Conservation (phyloP, 2,329 filamentous ascomycete genomes). For the Epichloe uncinata region DNA sequence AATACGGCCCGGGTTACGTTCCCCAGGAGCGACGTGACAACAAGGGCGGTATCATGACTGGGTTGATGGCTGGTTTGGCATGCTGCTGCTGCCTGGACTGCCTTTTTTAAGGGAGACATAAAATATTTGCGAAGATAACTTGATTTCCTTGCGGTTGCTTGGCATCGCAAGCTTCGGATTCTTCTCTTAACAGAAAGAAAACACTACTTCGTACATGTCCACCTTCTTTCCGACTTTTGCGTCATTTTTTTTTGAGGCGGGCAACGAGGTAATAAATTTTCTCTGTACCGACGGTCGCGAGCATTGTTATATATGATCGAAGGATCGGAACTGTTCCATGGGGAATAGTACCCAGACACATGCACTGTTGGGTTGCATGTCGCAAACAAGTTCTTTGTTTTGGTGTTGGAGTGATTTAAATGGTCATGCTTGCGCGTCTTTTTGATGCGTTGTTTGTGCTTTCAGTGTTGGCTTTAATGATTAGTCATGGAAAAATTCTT, state of each 20-base stretch:
- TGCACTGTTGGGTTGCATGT: background rate
- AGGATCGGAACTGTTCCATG: background rate
- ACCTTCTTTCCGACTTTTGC: background rate
- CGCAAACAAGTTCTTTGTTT: background rate
- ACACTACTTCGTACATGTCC: background rate
- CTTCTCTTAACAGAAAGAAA: background rate
- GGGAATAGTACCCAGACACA: too few relatives aligned
- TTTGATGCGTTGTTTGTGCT: background rate
- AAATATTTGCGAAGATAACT: background rate
- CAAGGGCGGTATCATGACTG: constrained; percentile 26
- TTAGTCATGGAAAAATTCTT: background rate
- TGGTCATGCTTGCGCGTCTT: background rate
- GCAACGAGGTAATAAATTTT: background rate
- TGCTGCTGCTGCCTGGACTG: constrained; percentile 47
- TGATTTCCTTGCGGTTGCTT: background rate
- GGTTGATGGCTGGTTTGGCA: constrained; percentile 36
- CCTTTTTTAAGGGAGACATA: constrained; percentile 28
- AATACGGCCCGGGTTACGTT: constrained; percentile 22
- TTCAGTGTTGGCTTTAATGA: background rate
- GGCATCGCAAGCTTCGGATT: background rate
- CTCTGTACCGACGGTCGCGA: background rate
- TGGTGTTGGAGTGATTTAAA: background rate
- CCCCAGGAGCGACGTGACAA: constrained; percentile 21
- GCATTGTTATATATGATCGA: background rate
- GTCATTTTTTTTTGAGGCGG: background rate